Conservation (phyloP, 768 basidiomycete genomes). For the Paxillus ammoniavirescens region DNA sequence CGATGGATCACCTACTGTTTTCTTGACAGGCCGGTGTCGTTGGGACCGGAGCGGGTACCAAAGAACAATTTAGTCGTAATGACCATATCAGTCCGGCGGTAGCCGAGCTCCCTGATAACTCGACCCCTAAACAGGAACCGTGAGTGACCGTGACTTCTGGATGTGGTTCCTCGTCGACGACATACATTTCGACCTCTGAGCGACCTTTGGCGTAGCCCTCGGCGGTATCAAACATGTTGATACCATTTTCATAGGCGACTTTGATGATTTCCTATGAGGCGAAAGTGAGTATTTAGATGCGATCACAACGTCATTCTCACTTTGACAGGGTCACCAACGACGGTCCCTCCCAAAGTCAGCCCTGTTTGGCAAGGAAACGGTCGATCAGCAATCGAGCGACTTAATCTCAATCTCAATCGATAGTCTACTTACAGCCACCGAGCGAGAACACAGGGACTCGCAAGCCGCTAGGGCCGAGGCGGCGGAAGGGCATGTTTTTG, state of each 20-base stretch:
- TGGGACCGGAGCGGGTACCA: slow-evolving; percentile 48
- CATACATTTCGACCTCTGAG: slow-evolving; percentile 53
- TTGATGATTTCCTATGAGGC: slow-evolving; percentile 48
- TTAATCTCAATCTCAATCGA: neutral
- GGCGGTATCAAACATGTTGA: slow-evolving; percentile 51
- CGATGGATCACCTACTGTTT: slow-evolving; percentile 23
- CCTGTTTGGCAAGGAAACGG: slow-evolving; percentile 15
- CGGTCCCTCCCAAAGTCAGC: slow-evolving; percentile 48
- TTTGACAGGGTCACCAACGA: slow-evolving; percentile 53
- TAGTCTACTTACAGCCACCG: slow-evolving; percentile 41
- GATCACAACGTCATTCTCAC: slow-evolving; percentile 9
- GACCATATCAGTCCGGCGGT: slow-evolving; percentile 48
- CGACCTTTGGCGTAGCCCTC: slow-evolving; percentile 45
- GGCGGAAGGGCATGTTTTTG: slow-evolving; percentile 40
- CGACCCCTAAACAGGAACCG: slow-evolving; percentile 36
- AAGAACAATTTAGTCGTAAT: slow-evolving; percentile 61
- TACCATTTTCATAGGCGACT: slow-evolving; percentile 49
- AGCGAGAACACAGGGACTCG: slow-evolving; percentile 52
- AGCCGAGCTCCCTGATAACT: slow-evolving; percentile 53
- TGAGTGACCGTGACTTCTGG: neutral
- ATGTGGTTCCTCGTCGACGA: too few species aligned
- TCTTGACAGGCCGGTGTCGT: slow-evolving; percentile 36
- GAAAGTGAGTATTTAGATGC: neutral
- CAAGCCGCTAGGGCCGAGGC: slow-evolving; percentile 45
- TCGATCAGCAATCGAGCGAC: neutral